phyloP scores from a whole-genome alignment of 108 stramenopile species.

The Skeletonema tropicum region DNA sequence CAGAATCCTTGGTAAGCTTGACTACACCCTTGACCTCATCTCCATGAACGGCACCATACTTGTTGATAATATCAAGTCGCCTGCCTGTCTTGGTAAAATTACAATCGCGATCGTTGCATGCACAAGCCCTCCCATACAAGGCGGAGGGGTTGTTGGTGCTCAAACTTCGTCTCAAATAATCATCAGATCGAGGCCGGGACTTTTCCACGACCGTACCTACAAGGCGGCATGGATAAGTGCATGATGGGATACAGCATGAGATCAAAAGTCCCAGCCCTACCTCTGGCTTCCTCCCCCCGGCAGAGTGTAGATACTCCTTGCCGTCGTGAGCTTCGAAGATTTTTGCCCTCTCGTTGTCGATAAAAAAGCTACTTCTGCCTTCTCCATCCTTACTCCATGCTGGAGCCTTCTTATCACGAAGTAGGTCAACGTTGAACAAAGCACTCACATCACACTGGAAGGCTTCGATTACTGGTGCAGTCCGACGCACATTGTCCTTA shows the following conservation, averaged over 20 bases:
- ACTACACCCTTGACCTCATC: slow-evolving; percentile 2
- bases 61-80: background rate
- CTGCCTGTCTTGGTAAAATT: background rate
- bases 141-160: background rate
- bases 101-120: background rate
- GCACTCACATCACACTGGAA: background rate
- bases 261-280: background rate
- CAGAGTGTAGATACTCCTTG: background rate
- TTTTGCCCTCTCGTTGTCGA: background rate
- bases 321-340: background rate
- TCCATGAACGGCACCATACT: background rate
- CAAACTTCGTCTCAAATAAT: background rate
- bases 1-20: background rate
- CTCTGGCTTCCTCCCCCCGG: background rate
- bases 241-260: background rate
- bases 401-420: slow-evolving; percentile 3
- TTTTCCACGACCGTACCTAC: background rate
- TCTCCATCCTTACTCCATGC: background rate
- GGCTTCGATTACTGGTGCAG: background rate
- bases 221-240: background rate
- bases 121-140: background rate
- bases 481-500: background rate
- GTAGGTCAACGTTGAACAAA: background rate
- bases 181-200: background rate
- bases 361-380: background rate